Percentiles rank a stretch among this genome's conserved stretches.
Conservation (phyloP, 352 stramenopile genomes). For the Phytopythium helicoides region DNA sequence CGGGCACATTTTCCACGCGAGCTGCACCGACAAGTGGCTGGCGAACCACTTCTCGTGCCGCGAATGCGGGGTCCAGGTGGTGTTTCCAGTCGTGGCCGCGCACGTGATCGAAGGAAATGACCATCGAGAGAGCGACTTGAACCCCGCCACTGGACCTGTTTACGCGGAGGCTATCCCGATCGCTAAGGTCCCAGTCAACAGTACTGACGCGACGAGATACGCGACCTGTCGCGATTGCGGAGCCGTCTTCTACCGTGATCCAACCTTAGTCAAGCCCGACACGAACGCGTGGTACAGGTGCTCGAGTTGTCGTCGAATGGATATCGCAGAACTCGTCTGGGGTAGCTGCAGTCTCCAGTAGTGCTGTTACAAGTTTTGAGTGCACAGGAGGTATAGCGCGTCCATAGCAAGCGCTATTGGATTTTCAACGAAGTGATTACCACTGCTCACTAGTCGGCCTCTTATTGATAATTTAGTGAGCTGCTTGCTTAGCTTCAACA, state of each 20-base stretch:
- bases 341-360: constrained; percentile 57
- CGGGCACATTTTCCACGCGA: constrained; percentile 58
- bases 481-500: too few species aligned
- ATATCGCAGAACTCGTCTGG: constrained; percentile 50
- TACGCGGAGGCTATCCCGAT: constrained; percentile 16
- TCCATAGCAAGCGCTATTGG: too few species aligned
- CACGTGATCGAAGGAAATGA: constrained; percentile 8
- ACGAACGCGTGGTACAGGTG: constrained; percentile 75
- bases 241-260: constrained; percentile 63
- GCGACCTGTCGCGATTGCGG: constrained; percentile 58
- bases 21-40: constrained; percentile 60
- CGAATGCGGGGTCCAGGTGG: constrained; percentile 52
- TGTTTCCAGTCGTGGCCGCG: constrained; percentile 43
- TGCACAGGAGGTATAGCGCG: too few species aligned
- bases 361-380: too few species aligned
- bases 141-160: neutral
- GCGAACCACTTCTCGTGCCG: constrained; percentile 42
- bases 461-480: constrained; percentile 42
- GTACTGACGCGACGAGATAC: constrained; percentile 36
- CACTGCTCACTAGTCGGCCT: constrained; percentile 19
- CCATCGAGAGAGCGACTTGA: constrained; percentile 9
- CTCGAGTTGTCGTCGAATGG: constrained; percentile 42
- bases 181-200: constrained; percentile 26
- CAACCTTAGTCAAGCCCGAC: constrained; percentile 42
- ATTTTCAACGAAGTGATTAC: neutral